phyloP scores from a whole-genome alignment of 257 asterid genomes.

The Penstemon eatonii region DNA sequence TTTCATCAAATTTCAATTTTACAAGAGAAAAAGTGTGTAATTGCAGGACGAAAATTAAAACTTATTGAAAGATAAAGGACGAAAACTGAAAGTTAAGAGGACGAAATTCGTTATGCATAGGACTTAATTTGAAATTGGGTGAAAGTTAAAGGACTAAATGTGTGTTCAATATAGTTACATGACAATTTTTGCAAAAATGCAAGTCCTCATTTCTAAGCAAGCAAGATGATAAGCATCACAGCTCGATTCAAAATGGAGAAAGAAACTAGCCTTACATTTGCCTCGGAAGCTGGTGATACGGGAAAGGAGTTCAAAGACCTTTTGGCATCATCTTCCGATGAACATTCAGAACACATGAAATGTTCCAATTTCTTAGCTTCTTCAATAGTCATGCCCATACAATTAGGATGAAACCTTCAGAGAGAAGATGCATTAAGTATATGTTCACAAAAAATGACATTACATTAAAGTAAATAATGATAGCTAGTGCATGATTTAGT shows the following conservation, averaged over 20 bases:
- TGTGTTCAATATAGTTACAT: background rate
- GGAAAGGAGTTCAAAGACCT: conserved; percentile 71
- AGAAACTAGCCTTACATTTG: conserved; percentile 38
- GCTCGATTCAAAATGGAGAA: conserved; percentile 10
- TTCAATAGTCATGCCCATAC: conserved; percentile 85
- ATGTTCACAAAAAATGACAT: background rate
- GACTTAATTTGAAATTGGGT: too few species aligned
- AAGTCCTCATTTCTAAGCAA: background rate
- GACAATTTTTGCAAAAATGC: background rate
- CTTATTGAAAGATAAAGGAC: too few species aligned
- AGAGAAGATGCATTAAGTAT: conserved; percentile 22
- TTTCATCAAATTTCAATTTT: too few species aligned
- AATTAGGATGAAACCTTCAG: conserved; percentile 85
- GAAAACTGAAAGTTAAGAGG: too few species aligned
- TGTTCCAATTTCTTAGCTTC: conserved; percentile 82
- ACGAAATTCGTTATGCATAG: too few species aligned
- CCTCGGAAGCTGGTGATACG: conserved; percentile 54
- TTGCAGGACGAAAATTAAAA: too few species aligned
- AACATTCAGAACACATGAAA: conserved; percentile 79
- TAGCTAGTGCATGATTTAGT: background rate
- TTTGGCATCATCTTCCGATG: conserved; percentile 72
- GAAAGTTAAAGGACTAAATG: too few species aligned
- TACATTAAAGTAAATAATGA: conserved; percentile 10
- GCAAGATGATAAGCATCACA: too few species aligned
- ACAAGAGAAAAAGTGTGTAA: too few species aligned